Evolutionary conservation across 176 grass and related monocot species (phyloP), one percentile per base, ranked within the genome.

Genomic region (Cymbopogon citratus): DNA sequence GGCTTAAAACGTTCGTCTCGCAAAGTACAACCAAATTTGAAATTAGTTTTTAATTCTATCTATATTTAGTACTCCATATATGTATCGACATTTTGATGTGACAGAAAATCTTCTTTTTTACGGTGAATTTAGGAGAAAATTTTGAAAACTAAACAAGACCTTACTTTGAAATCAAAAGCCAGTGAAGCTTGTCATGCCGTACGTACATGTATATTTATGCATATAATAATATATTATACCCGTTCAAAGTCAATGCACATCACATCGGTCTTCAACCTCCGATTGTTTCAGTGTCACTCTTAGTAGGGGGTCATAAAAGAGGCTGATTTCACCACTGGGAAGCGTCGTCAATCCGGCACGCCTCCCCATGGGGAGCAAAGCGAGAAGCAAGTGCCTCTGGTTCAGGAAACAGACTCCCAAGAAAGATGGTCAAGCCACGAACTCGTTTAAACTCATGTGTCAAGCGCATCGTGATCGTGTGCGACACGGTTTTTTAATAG

Each of bases 311-410:
- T 29, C 63, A 69, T 44, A 66, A 67, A 84, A 76, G 60, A 75
- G 41, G 41, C 13, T 23, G 18, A 52, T 64, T 25, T 25, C 28
- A 27, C 27, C 57, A 61, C 57, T 59, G 57, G 41, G 25, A 66
- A 68, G 65, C 31, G 54, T 13, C 3, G 79, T 83, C 74, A 87
- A 57, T 21, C 80, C 56, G 28, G 39, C 80, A 78, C 86, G 66
- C 66, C 56, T 78, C 74, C 80, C 66, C 4, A 78, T 21, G 66
- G 86, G 80, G 80, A 87, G 66, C 80, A 83, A 56, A 78, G 66
- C 25, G 46, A 63, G 24, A 52, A 82, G 25, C 15, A 70, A 63
- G 28, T 29, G 60, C 60, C 25, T 27, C 51, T 59, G 4, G 48
- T 13, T 57, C 41, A 57, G 45, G 34, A 59, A 59, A 43, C n/a